phyloP scores from a whole-genome alignment of 306 rosid genomes.

The Amphicarpaea edgeworthii region DNA sequence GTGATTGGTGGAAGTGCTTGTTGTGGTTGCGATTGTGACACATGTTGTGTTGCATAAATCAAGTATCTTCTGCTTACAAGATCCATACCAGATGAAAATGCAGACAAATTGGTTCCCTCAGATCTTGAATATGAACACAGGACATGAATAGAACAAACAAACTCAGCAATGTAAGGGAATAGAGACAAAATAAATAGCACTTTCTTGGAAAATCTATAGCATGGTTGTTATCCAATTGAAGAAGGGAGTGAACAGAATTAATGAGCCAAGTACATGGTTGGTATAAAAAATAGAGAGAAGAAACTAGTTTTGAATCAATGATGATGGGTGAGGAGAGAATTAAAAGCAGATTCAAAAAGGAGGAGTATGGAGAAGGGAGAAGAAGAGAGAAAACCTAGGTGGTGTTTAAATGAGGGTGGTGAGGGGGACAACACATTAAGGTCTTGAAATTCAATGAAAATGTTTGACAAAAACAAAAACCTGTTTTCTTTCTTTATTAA shows the following conservation, averaged over 20 bases:
- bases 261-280: conserved; percentile 23
- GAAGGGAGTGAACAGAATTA: not conserved
- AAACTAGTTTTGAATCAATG: conserved; percentile 25
- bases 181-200: not conserved
- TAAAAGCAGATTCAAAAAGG: conserved; percentile 15
- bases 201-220: conserved; percentile 28
- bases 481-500: conserved; percentile 46
- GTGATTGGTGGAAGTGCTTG: conserved; percentile 57
- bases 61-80: conserved; percentile 55
- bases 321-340: conserved; percentile 10
- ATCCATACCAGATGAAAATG: conserved; percentile 65
- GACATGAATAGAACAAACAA: conserved; percentile 40
- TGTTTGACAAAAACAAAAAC: conserved; percentile 39
- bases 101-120: conserved; percentile 43
- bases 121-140: conserved; percentile 58
- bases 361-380: conserved; percentile 40
- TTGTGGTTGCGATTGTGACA: conserved; percentile 44
- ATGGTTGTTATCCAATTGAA: not conserved
- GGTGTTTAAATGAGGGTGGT: conserved; percentile 53
- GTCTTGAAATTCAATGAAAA: conserved; percentile 46
- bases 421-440: conserved; percentile 51
- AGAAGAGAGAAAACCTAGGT: conserved; percentile 49
- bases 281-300: conserved; percentile 5
- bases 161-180: conserved; percentile 23
- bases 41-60: conserved; percentile 52